phyloP scores from a whole-genome alignment of 2,329 filamentous ascomycete species.

The Exophiala phaeomuriformis region DNA sequence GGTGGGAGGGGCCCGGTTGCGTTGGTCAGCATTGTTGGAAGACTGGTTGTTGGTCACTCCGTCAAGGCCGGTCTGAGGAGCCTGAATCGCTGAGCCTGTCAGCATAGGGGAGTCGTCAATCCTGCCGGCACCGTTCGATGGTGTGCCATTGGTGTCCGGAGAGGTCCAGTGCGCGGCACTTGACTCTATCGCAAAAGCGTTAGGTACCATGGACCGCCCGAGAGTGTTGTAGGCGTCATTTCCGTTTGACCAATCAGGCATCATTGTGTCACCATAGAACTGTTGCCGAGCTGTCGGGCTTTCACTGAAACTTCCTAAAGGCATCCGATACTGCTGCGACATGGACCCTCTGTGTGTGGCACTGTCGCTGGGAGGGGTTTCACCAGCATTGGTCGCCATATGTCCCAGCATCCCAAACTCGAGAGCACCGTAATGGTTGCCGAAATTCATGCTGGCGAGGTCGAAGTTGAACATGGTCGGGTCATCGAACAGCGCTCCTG shows the following conservation, averaged over 20 bases:
- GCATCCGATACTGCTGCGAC: slow-evolving; percentile 36
- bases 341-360: slow-evolving; percentile 43
- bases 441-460: slow-evolving; percentile 86
- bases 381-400: slow-evolving; percentile 86
- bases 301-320: slow-evolving; percentile 36
- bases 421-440: slow-evolving; percentile 88
- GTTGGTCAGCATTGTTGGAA: slow-evolving; percentile 28
- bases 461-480: slow-evolving; percentile 94
- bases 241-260: slow-evolving; percentile 41
- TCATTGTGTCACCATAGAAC: slow-evolving; percentile 39
- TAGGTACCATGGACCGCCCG: slow-evolving; percentile 37
- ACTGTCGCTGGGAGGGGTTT: slow-evolving; percentile 63
- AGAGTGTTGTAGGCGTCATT: slow-evolving; percentile 35
- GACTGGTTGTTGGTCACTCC: slow-evolving; percentile 4
- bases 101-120: slow-evolving; percentile 32
- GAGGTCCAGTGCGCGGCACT: slow-evolving; percentile 50
- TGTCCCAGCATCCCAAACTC: slow-evolving; percentile 96
- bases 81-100: slow-evolving; percentile 23
- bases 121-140: slow-evolving; percentile 31
- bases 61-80: slow-evolving; percentile 9
- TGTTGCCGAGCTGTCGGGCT: slow-evolving; percentile 38
- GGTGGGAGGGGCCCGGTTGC: slow-evolving; percentile 31
- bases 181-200: slow-evolving; percentile 57
- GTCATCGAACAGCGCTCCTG: slow-evolving; percentile 69
- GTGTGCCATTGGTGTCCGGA: slow-evolving; percentile 51